Evolutionary conservation across 768 basidiomycete genomes (phyloP), one percentile per base, ranked within the genome.

Genomic region (Tulasnella sp.): DNA sequence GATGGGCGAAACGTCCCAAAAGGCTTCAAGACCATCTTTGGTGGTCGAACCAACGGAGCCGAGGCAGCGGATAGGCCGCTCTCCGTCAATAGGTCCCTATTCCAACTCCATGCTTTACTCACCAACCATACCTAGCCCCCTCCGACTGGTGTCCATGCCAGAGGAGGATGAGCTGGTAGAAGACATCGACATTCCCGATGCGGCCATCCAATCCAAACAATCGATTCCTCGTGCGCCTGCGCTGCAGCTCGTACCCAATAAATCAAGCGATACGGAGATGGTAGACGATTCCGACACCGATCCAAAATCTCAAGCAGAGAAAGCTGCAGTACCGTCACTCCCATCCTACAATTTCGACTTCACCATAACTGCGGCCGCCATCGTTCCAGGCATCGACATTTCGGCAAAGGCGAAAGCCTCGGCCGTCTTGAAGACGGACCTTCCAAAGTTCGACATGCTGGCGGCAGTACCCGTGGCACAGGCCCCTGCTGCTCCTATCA

Each of bases 121-220:
- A 2, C 77, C 77, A 2, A 77, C 70, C 0, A 77, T 77, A 26
- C 77, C 77, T 5, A 77, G 77, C 70, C 77, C 77, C 44, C 46
- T 77, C 29, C 71, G 77, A 39, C 44, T 77, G 11, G 70, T 77
- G 70, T 77, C 77, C 23, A 77, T 77, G 77, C 77, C 77, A 29
- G 75, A 76, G 35, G 48, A 35, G 57, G 75, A 67, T 40, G 75
- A 76, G 37, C 57, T 37, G 10, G 51, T 15, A 2, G 75, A 39
- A 26, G 75, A 76, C 37, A 39, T 39, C 55, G 51, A 76, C 13
- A 76, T 70, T n/a, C 46, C 26, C 40, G 57, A 67, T 57, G 75
- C 40, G 13, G 57, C 48, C 23, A n/a, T 69, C n/a, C 37, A 75
- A 16, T 37, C 40, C 15, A 67, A 35, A 26, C 61, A 67, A 26